Percentiles rank a stretch among this genome's conserved stretches.
phyloP scores from a whole-genome alignment of 805 yeast species.

The Torulaspora indica region DNA sequence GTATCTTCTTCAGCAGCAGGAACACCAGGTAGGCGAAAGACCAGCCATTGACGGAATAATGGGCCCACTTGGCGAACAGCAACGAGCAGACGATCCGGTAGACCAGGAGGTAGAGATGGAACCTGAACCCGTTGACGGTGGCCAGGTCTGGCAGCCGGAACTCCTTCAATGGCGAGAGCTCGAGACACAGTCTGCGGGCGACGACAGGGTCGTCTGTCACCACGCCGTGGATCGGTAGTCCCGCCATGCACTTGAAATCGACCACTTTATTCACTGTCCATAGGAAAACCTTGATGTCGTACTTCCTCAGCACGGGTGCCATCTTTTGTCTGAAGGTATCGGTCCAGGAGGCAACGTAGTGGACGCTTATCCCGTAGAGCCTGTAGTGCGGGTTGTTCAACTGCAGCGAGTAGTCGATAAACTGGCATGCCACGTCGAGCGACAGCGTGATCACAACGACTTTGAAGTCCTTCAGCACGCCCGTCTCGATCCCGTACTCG shows the following conservation, averaged over 20 bases:
- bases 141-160: constrained; percentile 19
- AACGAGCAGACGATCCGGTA: constrained; percentile 21
- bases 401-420: constrained; percentile 38
- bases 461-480: constrained; percentile 37
- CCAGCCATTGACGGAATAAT: constrained; percentile 20
- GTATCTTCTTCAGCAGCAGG: constrained; percentile 18
- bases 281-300: constrained; percentile 39
- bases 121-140: constrained; percentile 27
- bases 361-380: constrained; percentile 52
- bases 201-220: constrained; percentile 32
- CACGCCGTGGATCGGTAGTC: constrained; percentile 32
- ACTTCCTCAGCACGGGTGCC: constrained; percentile 32
- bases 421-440: constrained; percentile 32
- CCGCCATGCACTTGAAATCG: constrained; percentile 29
- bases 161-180: constrained; percentile 7
- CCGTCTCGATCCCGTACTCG: constrained; percentile 39
- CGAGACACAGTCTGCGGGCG: constrained; percentile 17
- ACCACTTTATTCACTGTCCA: constrained; percentile 50
- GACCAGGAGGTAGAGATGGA: constrained; percentile 19
- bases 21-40: constrained; percentile 25
- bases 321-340: constrained; percentile 31
- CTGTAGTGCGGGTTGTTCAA: constrained; percentile 43
- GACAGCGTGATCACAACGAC: constrained; percentile 38
- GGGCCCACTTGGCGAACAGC: constrained; percentile 27
- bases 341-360: constrained; percentile 45